Evolutionary conservation across 1,139 yeast genomes (phyloP).

Genomic region (Taiozyma sp.): DNA sequence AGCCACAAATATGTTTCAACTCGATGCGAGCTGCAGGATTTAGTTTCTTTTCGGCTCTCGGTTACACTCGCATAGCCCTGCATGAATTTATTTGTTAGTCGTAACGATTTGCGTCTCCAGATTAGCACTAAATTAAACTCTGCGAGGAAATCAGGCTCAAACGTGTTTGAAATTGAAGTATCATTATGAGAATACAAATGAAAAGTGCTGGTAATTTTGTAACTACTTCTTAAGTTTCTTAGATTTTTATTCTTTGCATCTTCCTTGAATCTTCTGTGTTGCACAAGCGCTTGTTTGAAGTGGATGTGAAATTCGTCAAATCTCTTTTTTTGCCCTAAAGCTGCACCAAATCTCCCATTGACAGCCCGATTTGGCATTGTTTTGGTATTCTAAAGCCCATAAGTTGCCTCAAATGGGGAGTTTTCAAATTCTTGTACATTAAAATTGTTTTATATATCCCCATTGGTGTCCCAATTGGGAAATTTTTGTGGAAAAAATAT

Average conservation of each 20-base stretch:
- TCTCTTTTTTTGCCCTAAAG: not conserved
- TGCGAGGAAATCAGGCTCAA: too few species aligned
- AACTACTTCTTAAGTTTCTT: too few species aligned
- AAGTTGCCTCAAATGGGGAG: not conserved
- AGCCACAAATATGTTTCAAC: not conserved
- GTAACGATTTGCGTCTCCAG: too few species aligned
- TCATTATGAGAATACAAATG: too few species aligned
- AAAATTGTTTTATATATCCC: not conserved
- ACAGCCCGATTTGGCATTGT: not conserved
- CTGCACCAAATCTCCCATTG: not conserved
- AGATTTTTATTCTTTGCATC: too few species aligned
- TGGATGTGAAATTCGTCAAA: not conserved
- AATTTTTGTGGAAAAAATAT: not conserved
- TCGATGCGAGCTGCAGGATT: not conserved
- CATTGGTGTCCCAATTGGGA: constrained; percentile 3
- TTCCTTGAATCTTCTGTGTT: too few species aligned
- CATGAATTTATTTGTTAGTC: not conserved
- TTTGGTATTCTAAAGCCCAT: not conserved
- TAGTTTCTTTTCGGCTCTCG: not conserved
- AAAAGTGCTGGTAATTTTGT: too few species aligned
- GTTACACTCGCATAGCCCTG: not conserved
- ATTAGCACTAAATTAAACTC: too few species aligned
- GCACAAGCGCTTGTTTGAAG: not conserved
- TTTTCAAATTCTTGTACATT: not conserved
- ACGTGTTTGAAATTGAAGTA: too few species aligned